These are phyloP conservation scores for Parastagonospora nodorum DNA, from an alignment of 2,329 filamentous ascomycete genomes.

Conservation along the genomic window DNA sequence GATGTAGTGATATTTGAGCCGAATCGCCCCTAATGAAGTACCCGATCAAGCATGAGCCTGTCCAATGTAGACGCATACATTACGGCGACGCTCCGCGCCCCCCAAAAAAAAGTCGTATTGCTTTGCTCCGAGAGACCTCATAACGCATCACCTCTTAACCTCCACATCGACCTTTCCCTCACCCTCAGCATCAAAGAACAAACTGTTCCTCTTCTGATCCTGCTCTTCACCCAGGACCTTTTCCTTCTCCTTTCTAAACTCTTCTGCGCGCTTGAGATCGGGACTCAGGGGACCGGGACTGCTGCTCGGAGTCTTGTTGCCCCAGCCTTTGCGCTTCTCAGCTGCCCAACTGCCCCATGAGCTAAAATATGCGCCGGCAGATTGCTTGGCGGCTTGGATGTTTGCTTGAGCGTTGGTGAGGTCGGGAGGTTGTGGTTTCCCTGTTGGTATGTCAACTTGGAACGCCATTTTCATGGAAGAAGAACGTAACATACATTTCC, in stretches of 20 bases:
- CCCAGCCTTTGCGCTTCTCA: slow-evolving; percentile 67
- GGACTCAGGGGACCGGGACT: slow-evolving; percentile 20
- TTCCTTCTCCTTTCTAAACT: slow-evolving; percentile 30
- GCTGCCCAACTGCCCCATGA: slow-evolving; percentile 70
- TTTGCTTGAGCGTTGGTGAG: slow-evolving; percentile 60
- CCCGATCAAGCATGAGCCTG: neutral
- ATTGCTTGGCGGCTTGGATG: slow-evolving; percentile 58
- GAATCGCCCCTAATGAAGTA: too few species aligned
- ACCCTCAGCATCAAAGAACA: slow-evolving; percentile 27
- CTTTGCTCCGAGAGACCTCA: neutral
- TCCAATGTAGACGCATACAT: neutral
- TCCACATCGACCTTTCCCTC: slow-evolving; percentile 3
- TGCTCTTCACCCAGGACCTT: slow-evolving; percentile 4
- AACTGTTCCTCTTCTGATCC: slow-evolving; percentile 14
- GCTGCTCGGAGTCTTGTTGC: slow-evolving; percentile 27
- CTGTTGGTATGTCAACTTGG: slow-evolving; percentile 10
- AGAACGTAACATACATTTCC: slow-evolving; percentile 30
- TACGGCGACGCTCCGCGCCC: neutral
- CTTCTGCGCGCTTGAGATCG: slow-evolving; percentile 35
- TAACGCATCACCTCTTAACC: neutral
- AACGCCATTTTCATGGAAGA: too few species aligned
- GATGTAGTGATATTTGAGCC: too few species aligned
- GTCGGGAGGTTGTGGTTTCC: slow-evolving; percentile 51
- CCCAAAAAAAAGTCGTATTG: neutral
- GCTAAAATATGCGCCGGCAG: slow-evolving; percentile 66